Percentiles rank a stretch among this genome's conserved stretches.
Conservation (phyloP, 2,329 filamentous ascomycete species). For the Lasiodiplodia hormozganensis region DNA sequence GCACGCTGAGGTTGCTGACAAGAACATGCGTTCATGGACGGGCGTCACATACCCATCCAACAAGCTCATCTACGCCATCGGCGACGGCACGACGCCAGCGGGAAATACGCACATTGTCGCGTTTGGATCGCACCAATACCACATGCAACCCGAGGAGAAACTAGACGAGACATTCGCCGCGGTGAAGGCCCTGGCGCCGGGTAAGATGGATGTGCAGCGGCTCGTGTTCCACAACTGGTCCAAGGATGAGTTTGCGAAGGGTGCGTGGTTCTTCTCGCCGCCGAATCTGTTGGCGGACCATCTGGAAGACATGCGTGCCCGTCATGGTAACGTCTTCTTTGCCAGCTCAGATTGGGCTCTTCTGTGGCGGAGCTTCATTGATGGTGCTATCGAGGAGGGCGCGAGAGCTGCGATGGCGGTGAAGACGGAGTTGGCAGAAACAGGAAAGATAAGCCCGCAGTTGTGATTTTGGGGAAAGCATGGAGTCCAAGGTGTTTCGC, state of each 20-base stretch:
- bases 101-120: constrained; percentile 58
- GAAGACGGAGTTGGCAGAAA: constrained; percentile 28
- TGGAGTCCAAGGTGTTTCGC: not conserved
- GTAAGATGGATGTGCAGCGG: constrained; percentile 31
- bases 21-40: constrained; percentile 53
- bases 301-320: constrained; percentile 49
- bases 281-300: constrained; percentile 49
- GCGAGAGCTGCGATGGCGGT: constrained; percentile 45
- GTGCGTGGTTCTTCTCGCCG: constrained; percentile 52
- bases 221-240: constrained; percentile 57
- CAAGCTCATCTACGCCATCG: constrained; percentile 52
- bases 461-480: not conserved
- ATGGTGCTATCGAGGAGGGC: constrained; percentile 58
- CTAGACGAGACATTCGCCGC: constrained; percentile 45
- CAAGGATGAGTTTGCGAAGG: constrained; percentile 56
- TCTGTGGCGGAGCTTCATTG: constrained; percentile 59
- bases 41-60: constrained; percentile 53
- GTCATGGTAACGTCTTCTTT: constrained; percentile 56
- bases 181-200: constrained; percentile 40
- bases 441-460: not conserved
- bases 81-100: constrained; percentile 47
- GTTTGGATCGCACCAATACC: constrained; percentile 53
- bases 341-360: constrained; percentile 58
- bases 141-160: constrained; percentile 54
- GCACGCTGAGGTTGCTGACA: constrained; percentile 53